A percentile compares a stretch with the other conserved stretches of the same genome.
These are phyloP conservation scores for Aureobasidium uvarum DNA, from an alignment of 2,329 filamentous ascomycete genomes.

Conservation along the genomic window DNA sequence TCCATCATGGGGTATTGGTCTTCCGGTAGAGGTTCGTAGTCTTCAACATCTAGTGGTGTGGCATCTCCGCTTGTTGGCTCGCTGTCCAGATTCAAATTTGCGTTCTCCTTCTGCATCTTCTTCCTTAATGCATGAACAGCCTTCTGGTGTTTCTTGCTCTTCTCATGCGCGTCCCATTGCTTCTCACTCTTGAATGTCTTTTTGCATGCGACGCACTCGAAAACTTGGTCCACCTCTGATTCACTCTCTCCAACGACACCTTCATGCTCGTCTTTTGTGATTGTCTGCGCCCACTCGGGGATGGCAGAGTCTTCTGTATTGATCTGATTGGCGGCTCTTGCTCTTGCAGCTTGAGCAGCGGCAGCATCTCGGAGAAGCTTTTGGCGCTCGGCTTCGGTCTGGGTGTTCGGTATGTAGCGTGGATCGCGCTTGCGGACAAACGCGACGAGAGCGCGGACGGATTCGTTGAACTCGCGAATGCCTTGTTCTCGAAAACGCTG, in stretches of 20 bases:
- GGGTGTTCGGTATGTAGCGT: constrained; percentile 72
- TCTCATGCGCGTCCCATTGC: constrained; percentile 87
- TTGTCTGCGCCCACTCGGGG: constrained; percentile 71
- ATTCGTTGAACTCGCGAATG: constrained; percentile 86
- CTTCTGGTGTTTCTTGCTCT: constrained; percentile 94
- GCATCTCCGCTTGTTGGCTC: constrained; percentile 37
- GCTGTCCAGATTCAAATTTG: constrained; percentile 52
- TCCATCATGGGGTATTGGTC: constrained; percentile 26
- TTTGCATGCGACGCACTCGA: constrained; percentile 62
- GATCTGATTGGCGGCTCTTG: constrained; percentile 75
- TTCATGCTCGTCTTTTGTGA: constrained; percentile 54
- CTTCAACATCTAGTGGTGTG: constrained; percentile 37
- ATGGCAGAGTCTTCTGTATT: constrained; percentile 62
- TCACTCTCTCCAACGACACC: constrained; percentile 52
- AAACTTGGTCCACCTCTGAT: constrained; percentile 50
- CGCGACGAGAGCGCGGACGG: constrained; percentile 77
- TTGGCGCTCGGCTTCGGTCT: constrained; percentile 78
- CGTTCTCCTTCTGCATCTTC: constrained; percentile 81
- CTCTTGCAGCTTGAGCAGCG: constrained; percentile 78
- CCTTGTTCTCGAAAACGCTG: constrained; percentile 77
- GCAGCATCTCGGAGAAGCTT: constrained; percentile 73
- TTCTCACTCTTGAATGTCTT: constrained; percentile 84
- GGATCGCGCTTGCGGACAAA: constrained; percentile 93
- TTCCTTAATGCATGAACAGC: constrained; percentile 74
- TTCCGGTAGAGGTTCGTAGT: constrained; percentile 30